phyloP scores from a whole-genome alignment of 768 basidiomycete genomes.

The Rhizopogon vinicolor region DNA sequence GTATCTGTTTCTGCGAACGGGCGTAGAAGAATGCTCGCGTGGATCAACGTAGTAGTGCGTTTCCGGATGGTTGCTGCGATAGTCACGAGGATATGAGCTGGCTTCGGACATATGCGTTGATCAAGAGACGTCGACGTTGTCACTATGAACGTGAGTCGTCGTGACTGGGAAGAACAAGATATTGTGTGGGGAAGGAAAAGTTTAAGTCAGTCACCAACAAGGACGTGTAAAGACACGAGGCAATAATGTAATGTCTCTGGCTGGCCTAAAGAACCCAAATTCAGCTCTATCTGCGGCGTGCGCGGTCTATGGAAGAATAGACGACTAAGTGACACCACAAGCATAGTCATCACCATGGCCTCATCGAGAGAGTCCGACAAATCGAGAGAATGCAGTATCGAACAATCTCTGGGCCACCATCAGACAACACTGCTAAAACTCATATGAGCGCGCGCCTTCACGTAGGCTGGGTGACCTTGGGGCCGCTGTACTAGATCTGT shows the following conservation, averaged over 20 bases:
- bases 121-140: background rate
- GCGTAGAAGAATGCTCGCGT: background rate
- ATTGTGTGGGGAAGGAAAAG: background rate
- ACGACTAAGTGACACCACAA: too few relatives aligned
- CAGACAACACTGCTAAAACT: too few relatives aligned
- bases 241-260: too few relatives aligned
- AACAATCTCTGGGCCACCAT: too few relatives aligned
- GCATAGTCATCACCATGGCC: background rate
- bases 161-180: background rate
- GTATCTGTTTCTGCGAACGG: background rate
- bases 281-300: background rate
- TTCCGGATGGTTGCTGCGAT: background rate
- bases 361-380: too few relatives aligned
- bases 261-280: background rate
- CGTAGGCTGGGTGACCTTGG: too few relatives aligned
- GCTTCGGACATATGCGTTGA: background rate
- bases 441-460: too few relatives aligned
- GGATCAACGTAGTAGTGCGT: background rate
- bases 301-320: background rate
- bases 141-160: background rate
- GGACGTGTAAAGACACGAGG: background rate
- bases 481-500: too few relatives aligned
- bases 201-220: background rate
- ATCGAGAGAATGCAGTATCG: too few relatives aligned
- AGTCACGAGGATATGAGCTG: background rate